These are phyloP conservation scores for Neurospora sp. DNA, from an alignment of 495 filamentous ascomycete genomes.

Conservation along the genomic window DNA sequence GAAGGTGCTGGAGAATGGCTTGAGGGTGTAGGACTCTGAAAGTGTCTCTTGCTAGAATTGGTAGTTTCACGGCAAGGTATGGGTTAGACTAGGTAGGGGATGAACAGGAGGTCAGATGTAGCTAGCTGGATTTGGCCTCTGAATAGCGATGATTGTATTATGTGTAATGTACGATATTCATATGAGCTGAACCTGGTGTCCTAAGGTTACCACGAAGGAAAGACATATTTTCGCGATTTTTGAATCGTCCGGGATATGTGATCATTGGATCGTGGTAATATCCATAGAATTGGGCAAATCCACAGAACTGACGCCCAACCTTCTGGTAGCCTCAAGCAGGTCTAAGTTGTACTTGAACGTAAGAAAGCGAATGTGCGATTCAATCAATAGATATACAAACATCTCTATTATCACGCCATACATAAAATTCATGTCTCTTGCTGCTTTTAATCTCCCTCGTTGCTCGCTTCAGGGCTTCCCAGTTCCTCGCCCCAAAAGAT, in stretches of 20 bases:
- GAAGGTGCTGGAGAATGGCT: conserved; percentile 25
- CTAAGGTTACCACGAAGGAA: background rate
- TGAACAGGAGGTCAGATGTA: background rate
- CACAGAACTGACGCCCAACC: background rate
- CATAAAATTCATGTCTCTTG: background rate
- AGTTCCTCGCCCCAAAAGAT: background rate
- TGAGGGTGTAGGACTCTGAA: conserved; percentile 12
- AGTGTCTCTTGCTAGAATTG: background rate
- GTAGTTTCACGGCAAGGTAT: background rate
- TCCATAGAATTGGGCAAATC: background rate
- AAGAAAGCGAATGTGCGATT: background rate
- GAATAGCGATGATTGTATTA: background rate
- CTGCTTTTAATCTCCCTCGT: background rate
- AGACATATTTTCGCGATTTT: background rate
- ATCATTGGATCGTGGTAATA: background rate
- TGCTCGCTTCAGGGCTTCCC: background rate
- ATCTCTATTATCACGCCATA: background rate
- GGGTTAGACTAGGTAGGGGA: background rate
- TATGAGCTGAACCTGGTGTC: background rate
- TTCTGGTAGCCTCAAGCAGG: background rate
- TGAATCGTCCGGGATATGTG: background rate
- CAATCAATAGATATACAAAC: background rate
- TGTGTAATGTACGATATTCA: background rate
- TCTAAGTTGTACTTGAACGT: background rate
- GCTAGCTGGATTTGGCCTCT: background rate